Percentiles rank a stretch among this genome's conserved stretches.
Evolutionary conservation across 2,329 filamentous ascomycete species (phyloP).

Genomic region (Westerdykella sp.): DNA sequence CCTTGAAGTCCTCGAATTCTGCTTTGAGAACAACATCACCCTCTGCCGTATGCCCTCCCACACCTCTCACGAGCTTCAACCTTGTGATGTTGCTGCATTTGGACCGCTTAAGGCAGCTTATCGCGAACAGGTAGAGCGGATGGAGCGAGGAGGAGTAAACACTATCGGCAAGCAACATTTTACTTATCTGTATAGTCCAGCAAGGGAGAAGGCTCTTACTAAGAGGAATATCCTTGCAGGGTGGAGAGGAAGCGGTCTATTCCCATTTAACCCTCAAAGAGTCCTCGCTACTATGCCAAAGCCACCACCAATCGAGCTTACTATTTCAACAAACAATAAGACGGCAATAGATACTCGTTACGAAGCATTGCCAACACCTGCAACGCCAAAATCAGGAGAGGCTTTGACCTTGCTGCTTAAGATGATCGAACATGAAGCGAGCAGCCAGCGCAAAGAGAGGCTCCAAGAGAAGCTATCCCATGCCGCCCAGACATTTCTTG

Average conservation of each 20-base stretch:
- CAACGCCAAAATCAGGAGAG: too few relatives aligned
- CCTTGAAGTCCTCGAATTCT: conserved; percentile 28
- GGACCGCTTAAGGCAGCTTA: conserved; percentile 17
- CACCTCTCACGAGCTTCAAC: conserved; percentile 10
- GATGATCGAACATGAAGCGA: too few relatives aligned
- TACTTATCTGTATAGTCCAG: conserved; percentile 18
- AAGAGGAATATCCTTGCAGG: conserved; percentile 23
- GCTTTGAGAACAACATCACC: conserved; percentile 29
- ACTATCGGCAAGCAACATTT: conserved; percentile 21
- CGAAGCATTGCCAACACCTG: too few relatives aligned
- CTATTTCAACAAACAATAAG: too few relatives aligned
- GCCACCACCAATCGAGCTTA: too few relatives aligned
- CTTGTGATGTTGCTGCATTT: conserved; percentile 18
- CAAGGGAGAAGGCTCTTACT: conserved; percentile 14
- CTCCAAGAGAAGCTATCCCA: too few relatives aligned
- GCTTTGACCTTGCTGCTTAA: too few relatives aligned
- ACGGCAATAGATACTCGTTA: too few relatives aligned
- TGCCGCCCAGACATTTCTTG: too few relatives aligned
- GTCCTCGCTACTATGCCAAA: conserved; percentile 22
- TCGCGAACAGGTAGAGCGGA: conserved; percentile 18
- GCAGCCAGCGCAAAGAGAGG: too few relatives aligned
- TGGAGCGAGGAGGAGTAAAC: conserved; percentile 13
- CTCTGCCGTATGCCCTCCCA: conserved; percentile 25
- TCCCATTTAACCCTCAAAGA: conserved; percentile 22
- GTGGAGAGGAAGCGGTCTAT: conserved; percentile 18